Evolutionary conservation across 345 rosid genomes (phyloP), one percentile per base, ranked within the genome.

Genomic region (Eutrema japonicum): DNA sequence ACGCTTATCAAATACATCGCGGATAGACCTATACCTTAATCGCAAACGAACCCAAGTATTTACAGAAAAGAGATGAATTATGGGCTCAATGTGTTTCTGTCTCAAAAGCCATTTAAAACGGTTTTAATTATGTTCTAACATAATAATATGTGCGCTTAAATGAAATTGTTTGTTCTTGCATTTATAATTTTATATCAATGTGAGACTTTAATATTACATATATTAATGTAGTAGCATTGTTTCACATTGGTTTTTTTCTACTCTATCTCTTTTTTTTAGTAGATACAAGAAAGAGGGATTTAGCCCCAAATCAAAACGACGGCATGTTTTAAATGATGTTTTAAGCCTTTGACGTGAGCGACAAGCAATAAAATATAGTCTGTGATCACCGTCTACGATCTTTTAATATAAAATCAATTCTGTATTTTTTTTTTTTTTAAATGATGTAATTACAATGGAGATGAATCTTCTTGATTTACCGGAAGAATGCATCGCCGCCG

Each of bases 401-500:
- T 18, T 18, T 0, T 18, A 18, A 18, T 18, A 18, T 18, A 18
- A 18, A 18, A 18, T 18, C 22, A 18, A 18, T 18, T 18, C 22
- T 18, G 1, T 18, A 0, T 18, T 18, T 18, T 18, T 18, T 18
- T 18, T 18, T 18, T 18, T 18, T 18, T 18, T 0, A 18, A 18
- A 18, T 18, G 22, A 2, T 38, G 55, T 4, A 50, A 26, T 40
- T 40, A 47, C 11, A 27, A 48, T 10, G 2, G 48, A 43, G 49
- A 72, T 71, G 48, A 73, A 38, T 38, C 26, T 81, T 70, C 68
- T 77, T 13, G 59, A 33, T 16, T 27, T 79, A 36, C 82, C 85
- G 1, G 66, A 70, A n/a, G 83, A 79, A 50, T 83, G 82, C 65
- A 73, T 67, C 47, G 66, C 81, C 5, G 7, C 74, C 10, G 60